Conservation (phyloP, 495 filamentous ascomycete species). For the Platismatia glauca region DNA sequence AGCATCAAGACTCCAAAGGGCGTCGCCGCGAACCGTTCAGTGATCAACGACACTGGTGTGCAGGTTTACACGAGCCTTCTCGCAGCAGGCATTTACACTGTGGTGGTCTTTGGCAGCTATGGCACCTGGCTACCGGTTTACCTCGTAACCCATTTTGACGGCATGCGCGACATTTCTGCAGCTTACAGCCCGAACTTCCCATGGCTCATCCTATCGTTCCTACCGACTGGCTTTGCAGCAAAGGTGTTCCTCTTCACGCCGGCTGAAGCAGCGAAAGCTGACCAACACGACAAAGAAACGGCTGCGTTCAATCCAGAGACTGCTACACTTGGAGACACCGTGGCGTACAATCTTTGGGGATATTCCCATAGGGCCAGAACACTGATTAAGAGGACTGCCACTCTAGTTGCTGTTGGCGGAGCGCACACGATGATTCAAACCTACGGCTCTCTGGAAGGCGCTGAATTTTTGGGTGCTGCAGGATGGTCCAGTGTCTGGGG, state of each 20-base stretch:
- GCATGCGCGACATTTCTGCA: slow-evolving; percentile 52
- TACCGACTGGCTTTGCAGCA: slow-evolving; percentile 60
- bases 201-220: slow-evolving; percentile 41
- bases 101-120: slow-evolving; percentile 54
- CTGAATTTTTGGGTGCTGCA: slow-evolving; percentile 55
- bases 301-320: slow-evolving; percentile 43
- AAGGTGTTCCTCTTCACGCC: slow-evolving; percentile 69
- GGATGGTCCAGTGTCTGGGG: slow-evolving; percentile 67
- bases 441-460: slow-evolving; percentile 52
- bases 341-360: slow-evolving; percentile 52
- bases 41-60: slow-evolving; percentile 57
- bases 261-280: slow-evolving; percentile 40
- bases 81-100: slow-evolving; percentile 57
- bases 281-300: slow-evolving; percentile 28
- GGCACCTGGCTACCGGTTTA: slow-evolving; percentile 55
- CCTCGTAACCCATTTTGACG: slow-evolving; percentile 61
- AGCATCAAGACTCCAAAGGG: slow-evolving; percentile 37
- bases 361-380: slow-evolving; percentile 55
- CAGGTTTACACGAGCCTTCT: slow-evolving; percentile 54
- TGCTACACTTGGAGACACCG: slow-evolving; percentile 49
- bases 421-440: slow-evolving; percentile 59
- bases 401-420: slow-evolving; percentile 47
- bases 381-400: slow-evolving; percentile 52
- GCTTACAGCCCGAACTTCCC: slow-evolving; percentile 46
- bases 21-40: slow-evolving; percentile 53